Percentiles rank a stretch among this genome's conserved stretches.
phyloP scores from a whole-genome alignment of 768 basidiomycete genomes.

The Xerocomellus intermedius region DNA sequence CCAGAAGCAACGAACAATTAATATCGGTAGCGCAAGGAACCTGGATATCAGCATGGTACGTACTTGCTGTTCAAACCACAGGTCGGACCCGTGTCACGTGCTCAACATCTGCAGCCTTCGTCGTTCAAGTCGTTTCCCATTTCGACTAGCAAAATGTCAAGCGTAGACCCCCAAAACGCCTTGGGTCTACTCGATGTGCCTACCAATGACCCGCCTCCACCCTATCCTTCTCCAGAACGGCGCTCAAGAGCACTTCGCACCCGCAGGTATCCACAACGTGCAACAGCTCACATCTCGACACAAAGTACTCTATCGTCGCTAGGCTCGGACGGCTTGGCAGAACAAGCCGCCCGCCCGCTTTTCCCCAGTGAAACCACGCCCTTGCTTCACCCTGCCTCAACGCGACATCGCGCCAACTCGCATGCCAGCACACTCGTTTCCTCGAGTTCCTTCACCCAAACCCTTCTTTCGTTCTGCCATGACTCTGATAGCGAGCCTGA shows the following conservation, averaged over 20 bases:
- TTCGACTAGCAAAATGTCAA: slow-evolving; percentile 8
- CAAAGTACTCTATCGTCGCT: slow-evolving; percentile 32
- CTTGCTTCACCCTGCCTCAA: slow-evolving; percentile 35
- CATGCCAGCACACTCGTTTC: slow-evolving; percentile 51
- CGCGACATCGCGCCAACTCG: slow-evolving; percentile 56
- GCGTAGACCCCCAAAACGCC: slow-evolving; percentile 2
- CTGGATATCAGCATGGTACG: too few species aligned
- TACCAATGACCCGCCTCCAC: slow-evolving; percentile 62
- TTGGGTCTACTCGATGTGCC: slow-evolving; percentile 11
- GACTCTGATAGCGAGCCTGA: slow-evolving; percentile 47
- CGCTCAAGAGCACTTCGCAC: slow-evolving; percentile 37
- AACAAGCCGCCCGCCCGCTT: slow-evolving; percentile 27
- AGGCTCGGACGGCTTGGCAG: slow-evolving; percentile 38
- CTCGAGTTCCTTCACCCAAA: slow-evolving; percentile 58
- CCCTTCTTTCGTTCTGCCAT: slow-evolving; percentile 65
- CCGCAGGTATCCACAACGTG: slow-evolving; percentile 32
- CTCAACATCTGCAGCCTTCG: background rate
- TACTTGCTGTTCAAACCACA: too few species aligned
- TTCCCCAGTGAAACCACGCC: slow-evolving; percentile 46
- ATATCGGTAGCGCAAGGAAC: background rate
- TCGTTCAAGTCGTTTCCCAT: background rate
- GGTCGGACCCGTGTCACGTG: slow-evolving; percentile 2
- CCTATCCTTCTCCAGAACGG: slow-evolving; percentile 57
- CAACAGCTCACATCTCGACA: slow-evolving; percentile 28
- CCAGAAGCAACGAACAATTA: background rate